A percentile compares a stretch with the other conserved stretches of the same genome.
Conservation (phyloP, 2,329 filamentous ascomycete genomes). For the Drechslera avenae region DNA sequence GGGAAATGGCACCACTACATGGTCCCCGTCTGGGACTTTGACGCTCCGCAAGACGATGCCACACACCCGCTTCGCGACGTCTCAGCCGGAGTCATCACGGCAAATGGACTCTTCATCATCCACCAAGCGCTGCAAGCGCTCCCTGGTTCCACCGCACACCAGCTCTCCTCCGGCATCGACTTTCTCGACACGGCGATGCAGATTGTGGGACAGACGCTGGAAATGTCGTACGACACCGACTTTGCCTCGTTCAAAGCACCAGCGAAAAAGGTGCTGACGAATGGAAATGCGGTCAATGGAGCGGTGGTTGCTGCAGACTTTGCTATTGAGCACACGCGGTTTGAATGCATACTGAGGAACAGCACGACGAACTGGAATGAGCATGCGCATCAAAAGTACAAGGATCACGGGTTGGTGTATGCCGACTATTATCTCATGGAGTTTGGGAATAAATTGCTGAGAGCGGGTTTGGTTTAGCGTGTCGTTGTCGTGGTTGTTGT, state of each 20-base stretch:
- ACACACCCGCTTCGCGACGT: slow-evolving; percentile 44
- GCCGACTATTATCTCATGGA: slow-evolving; percentile 57
- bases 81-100: slow-evolving; percentile 50
- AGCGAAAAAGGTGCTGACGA: slow-evolving; percentile 16
- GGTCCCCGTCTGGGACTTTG: slow-evolving; percentile 59
- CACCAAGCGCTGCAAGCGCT: slow-evolving; percentile 42
- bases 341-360: slow-evolving; percentile 55
- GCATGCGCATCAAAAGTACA: slow-evolving; percentile 53
- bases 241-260: slow-evolving; percentile 29
- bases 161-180: slow-evolving; percentile 2
- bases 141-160: background rate
- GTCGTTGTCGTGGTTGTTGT: too few relatives aligned
- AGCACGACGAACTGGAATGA: slow-evolving; percentile 57
- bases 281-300: slow-evolving; percentile 13
- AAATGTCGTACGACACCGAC: slow-evolving; percentile 38
- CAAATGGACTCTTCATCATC: slow-evolving; percentile 51
- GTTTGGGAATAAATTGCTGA: slow-evolving; percentile 55
- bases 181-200: slow-evolving; percentile 25
- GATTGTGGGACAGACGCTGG: slow-evolving; percentile 36
- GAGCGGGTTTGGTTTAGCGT: slow-evolving; percentile 34
- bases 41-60: slow-evolving; percentile 52
- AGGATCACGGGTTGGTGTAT: slow-evolving; percentile 57
- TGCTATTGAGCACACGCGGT: slow-evolving; percentile 34
- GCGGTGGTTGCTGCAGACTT: slow-evolving; percentile 14
- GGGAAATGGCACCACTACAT: slow-evolving; percentile 34